These are phyloP conservation scores for Plasmodium fragile DNA, from an alignment of 169 alveolate species.

Conservation along the genomic window DNA sequence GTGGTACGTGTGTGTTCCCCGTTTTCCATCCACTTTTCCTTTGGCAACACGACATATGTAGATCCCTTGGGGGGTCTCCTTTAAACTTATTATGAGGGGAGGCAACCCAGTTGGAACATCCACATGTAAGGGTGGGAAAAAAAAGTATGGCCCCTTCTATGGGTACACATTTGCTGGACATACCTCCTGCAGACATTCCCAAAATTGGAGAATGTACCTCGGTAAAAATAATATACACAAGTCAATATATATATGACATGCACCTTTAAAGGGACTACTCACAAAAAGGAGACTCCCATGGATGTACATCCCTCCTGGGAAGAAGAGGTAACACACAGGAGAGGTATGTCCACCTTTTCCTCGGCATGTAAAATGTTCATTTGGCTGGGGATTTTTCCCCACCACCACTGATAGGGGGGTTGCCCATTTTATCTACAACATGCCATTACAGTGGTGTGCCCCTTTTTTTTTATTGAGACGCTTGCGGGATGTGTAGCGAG, in stretches of 20 bases:
- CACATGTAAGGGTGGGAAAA: background rate
- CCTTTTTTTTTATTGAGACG: background rate
- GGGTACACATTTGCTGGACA: background rate
- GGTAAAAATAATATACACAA: too few relatives aligned
- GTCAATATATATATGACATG: too few relatives aligned
- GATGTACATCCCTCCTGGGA: background rate
- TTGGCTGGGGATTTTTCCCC: background rate
- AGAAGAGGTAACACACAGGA: background rate
- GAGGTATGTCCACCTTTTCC: background rate
- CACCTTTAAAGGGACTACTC: background rate
- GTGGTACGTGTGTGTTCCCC: background rate
- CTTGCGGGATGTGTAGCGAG: background rate
- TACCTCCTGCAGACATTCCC: background rate
- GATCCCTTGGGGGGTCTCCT: background rate
- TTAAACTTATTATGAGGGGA: background rate
- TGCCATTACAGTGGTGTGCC: background rate
- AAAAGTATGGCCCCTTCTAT: background rate
- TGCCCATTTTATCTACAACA: background rate
- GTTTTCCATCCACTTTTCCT: background rate
- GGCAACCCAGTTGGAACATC: background rate
- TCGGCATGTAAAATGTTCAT: background rate
- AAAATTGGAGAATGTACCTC: background rate
- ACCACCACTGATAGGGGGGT: too few relatives aligned
- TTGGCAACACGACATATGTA: background rate
- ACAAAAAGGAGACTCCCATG: background rate